Percentiles rank a stretch among this genome's conserved stretches.
Evolutionary conservation across 1,139 yeast species (phyloP).

Genomic region (Pichia sp.): DNA sequence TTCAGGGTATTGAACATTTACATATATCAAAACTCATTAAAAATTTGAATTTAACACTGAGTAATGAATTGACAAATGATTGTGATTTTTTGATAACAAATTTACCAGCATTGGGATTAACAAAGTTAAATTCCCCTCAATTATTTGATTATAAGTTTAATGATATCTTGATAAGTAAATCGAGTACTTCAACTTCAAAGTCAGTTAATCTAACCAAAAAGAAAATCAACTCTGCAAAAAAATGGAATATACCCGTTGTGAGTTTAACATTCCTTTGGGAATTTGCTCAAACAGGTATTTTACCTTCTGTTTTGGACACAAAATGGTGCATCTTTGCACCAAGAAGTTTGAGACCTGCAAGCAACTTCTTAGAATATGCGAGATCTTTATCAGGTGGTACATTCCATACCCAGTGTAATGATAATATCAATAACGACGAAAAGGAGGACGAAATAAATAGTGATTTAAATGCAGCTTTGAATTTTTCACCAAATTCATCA

Average conservation of each 20-base stretch:
- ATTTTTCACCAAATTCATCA: background rate
- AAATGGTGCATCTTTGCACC: slow-evolving; percentile 49
- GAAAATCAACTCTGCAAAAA: slow-evolving; percentile 51
- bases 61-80: slow-evolving; percentile 45
- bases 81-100: slow-evolving; percentile 63
- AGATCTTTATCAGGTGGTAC: slow-evolving; percentile 22
- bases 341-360: slow-evolving; percentile 25
- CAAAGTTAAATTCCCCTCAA: slow-evolving; percentile 39
- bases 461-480: background rate
- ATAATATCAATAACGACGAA: background rate
- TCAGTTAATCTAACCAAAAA: slow-evolving; percentile 36
- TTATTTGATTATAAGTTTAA: slow-evolving; percentile 34
- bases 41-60: slow-evolving; percentile 44
- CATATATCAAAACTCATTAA: slow-evolving; percentile 63
- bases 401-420: slow-evolving; percentile 15
- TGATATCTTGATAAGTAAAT: slow-evolving; percentile 18
- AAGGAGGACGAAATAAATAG: background rate
- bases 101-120: slow-evolving; percentile 41
- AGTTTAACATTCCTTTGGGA: slow-evolving; percentile 50
- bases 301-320: slow-evolving; percentile 32
- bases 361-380: slow-evolving; percentile 34
- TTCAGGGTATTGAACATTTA: slow-evolving; percentile 71
- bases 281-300: slow-evolving; percentile 23
- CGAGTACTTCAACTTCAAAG: slow-evolving; percentile 15
- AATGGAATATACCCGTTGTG: slow-evolving; percentile 51